Conservation (phyloP, 495 filamentous ascomycete species). For the Aspergillus bertholletiae region DNA sequence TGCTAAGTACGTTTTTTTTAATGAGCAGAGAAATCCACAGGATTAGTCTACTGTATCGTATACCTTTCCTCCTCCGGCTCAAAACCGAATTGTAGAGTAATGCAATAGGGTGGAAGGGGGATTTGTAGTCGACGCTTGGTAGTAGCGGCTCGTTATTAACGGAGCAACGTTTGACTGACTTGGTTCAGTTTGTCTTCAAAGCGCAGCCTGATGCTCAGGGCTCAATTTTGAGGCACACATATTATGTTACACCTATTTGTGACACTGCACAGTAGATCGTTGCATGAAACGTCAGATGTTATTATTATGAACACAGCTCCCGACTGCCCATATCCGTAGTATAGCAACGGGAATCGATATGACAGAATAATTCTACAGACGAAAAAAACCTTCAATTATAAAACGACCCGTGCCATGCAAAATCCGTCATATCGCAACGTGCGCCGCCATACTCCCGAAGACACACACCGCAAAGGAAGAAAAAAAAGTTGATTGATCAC, state of each 20-base stretch:
- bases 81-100: neutral
- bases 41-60: neutral
- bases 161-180: too few relatives aligned
- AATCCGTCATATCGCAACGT: slow-evolving; percentile 14
- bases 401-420: slow-evolving; percentile 7
- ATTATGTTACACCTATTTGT: too few relatives aligned
- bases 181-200: neutral
- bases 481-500: slow-evolving; percentile 37
- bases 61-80: neutral
- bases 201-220: neutral
- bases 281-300: neutral
- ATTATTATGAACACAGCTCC: slow-evolving; percentile 7
- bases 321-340: neutral
- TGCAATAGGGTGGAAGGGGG: neutral
- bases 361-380: slow-evolving; percentile 12
- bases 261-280: neutral
- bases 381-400: neutral
- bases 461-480: slow-evolving; percentile 13
- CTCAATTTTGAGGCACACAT: too few relatives aligned
- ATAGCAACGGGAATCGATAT: slow-evolving; percentile 2
- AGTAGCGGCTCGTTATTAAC: neutral
- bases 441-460: slow-evolving; percentile 15
- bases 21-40: neutral
- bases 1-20: too few relatives aligned
- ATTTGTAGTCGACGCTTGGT: neutral